Evolutionary conservation across 192 early-diverging fungal species (phyloP).

Genomic region (Coemansia asiatica): DNA sequence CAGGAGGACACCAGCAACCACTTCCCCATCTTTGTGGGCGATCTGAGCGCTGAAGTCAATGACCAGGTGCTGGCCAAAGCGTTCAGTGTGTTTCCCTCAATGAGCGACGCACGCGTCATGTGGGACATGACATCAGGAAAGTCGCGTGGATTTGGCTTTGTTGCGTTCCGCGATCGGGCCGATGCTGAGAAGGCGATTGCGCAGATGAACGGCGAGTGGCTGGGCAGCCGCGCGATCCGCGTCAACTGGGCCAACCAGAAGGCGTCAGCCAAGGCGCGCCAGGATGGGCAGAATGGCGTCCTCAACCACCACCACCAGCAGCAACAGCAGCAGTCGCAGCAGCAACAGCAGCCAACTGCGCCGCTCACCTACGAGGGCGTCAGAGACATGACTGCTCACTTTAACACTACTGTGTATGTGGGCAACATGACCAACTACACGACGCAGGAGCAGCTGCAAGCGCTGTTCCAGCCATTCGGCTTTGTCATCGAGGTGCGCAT

Average conservation of each 20-base stretch:
- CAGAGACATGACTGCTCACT: constrained; percentile 70
- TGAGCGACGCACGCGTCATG: constrained; percentile 88
- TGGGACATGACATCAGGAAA: constrained; percentile 87
- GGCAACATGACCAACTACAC: constrained; percentile 84
- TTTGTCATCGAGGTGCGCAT: constrained; percentile 76
- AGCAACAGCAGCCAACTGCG: constrained; percentile 16
- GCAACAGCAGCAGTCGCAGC: constrained; percentile 10
- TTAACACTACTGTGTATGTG: constrained; percentile 87
- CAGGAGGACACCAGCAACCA: constrained; percentile 75
- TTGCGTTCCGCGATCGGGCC: constrained; percentile 80
- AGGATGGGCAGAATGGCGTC: constrained; percentile 10
- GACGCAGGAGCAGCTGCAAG: constrained; percentile 64
- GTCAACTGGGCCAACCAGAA: constrained; percentile 96
- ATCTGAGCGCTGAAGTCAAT: constrained; percentile 87
- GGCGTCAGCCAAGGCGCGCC: constrained; percentile 35
- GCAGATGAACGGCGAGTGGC: constrained; percentile 86
- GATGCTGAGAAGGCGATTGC: constrained; percentile 86
- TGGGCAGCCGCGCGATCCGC: constrained; percentile 82
- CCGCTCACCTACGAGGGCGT: constrained; percentile 70
- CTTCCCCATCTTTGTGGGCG: constrained; percentile 91
- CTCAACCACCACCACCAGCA: neutral
- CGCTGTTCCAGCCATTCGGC: constrained; percentile 78
- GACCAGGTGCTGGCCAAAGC: constrained; percentile 77
- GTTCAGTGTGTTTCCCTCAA: constrained; percentile 56
- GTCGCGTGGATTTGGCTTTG: constrained; percentile 90